phyloP scores from a whole-genome alignment of 352 stramenopile species.

The Hyaloperonospora arabidopsidis region DNA sequence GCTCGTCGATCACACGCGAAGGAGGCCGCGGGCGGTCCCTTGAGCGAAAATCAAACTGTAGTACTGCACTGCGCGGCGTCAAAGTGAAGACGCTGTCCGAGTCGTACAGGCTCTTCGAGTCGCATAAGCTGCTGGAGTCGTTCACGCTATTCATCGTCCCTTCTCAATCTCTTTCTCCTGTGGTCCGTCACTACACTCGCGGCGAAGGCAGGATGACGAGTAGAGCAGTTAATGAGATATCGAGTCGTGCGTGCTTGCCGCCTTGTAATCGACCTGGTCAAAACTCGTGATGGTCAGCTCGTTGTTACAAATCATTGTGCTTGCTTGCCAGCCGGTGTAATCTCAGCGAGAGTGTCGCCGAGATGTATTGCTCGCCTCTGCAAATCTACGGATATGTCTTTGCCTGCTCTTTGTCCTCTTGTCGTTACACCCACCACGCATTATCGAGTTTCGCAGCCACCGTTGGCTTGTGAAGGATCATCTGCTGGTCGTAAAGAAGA shows the following conservation, averaged over 20 bases:
- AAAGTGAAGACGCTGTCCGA: slow-evolving; percentile 33
- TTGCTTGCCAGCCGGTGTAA: slow-evolving; percentile 11
- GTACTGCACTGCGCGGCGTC: slow-evolving; percentile 22
- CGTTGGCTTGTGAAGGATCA: no score
- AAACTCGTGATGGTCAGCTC: slow-evolving; percentile 23
- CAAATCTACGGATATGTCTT: slow-evolving; percentile 15
- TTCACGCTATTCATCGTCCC: slow-evolving; percentile 20
- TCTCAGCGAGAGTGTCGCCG: slow-evolving; percentile 7
- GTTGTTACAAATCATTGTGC: slow-evolving; percentile 12
- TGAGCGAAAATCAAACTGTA: slow-evolving; percentile 27
- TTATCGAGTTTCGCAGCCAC: no score
- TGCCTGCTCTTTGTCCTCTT: slow-evolving; percentile 9
- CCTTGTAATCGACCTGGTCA: slow-evolving; percentile 7
- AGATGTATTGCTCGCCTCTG: slow-evolving; percentile 8
- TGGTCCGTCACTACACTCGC: slow-evolving; percentile 8
- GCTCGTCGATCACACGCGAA: slow-evolving; percentile 7
- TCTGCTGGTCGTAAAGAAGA: no score
- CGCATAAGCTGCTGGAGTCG: slow-evolving; percentile 15
- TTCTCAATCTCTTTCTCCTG: background rate
- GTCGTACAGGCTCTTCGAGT: background rate
- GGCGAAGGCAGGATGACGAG: slow-evolving; percentile 8
- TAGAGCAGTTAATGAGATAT: slow-evolving; percentile 9
- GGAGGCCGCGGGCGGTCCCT: slow-evolving; percentile 13
- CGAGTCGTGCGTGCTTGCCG: slow-evolving; percentile 6
- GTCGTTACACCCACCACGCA: slow-evolving; percentile 4